Conservation (phyloP, 805 yeast genomes). For the Candida awuae region DNA sequence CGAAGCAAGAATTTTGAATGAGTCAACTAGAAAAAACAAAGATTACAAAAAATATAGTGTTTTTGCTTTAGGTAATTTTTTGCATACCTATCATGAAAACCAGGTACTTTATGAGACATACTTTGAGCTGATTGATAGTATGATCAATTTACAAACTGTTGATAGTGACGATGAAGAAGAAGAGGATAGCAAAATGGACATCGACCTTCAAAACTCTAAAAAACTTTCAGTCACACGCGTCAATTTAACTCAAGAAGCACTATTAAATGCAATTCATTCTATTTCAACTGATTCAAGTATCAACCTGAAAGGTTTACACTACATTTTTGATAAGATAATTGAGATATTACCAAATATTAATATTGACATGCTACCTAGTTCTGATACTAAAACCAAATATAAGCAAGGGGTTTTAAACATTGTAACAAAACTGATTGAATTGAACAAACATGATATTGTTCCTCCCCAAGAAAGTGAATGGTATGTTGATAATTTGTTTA, state of each 20-base stretch:
- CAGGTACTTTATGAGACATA: conserved; percentile 31
- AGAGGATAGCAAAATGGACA: conserved; percentile 27
- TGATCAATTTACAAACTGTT: conserved; percentile 19
- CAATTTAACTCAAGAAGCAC: background rate
- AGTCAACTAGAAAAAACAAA: conserved; percentile 59
- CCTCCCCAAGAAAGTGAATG: background rate
- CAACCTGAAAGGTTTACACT: conserved; percentile 1
- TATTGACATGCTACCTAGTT: conserved; percentile 6
- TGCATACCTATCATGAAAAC: conserved; percentile 23
- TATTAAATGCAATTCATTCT: conserved; percentile 2
- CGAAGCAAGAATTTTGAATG: conserved; percentile 41
- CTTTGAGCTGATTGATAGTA: conserved; percentile 24
- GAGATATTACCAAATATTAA: background rate
- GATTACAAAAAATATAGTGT: conserved; percentile 54
- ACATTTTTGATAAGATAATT: background rate
- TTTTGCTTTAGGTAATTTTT: conserved; percentile 43
- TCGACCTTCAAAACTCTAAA: conserved; percentile 6
- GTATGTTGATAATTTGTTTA: background rate
- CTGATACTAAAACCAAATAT: conserved; percentile 13
- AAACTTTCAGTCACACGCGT: background rate
- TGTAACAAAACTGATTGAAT: conserved; percentile 3
- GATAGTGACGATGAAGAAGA: conserved; percentile 32
- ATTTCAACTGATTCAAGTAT: conserved; percentile 1
- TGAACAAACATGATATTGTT: conserved; percentile 1
- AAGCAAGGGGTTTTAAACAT: conserved; percentile 25